Conservation (phyloP, 129 eudicot species). For the Artemisia annua region DNA sequence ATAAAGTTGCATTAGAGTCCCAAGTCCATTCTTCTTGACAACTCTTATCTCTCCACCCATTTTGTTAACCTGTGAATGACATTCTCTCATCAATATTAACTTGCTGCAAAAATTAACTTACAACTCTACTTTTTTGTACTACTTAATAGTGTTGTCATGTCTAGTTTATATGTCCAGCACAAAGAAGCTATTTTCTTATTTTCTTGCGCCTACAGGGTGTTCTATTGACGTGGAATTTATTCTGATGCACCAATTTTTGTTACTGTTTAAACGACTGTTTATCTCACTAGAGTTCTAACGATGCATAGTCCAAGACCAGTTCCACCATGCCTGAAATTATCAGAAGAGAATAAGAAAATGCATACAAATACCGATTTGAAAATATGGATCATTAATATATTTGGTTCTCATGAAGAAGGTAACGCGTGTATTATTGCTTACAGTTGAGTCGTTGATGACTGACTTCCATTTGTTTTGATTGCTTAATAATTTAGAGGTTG, state of each 20-base stretch:
- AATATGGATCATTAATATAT: background rate
- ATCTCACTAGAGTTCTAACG: conserved; percentile 89
- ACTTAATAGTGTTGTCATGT: too few relatives aligned
- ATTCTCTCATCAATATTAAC: background rate
- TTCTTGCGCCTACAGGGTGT: conserved; percentile 3
- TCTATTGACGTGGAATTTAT: background rate
- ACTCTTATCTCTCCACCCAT: conserved; percentile 57
- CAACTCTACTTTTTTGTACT: too few relatives aligned
- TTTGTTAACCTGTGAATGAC: conserved; percentile 33
- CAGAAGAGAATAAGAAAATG: conserved; percentile 7
- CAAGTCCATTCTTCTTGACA: conserved; percentile 82
- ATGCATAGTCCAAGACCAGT: conserved; percentile 99
- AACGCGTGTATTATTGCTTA: conserved; percentile 33
- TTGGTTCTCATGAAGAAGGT: conserved; percentile 8
- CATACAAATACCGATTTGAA: background rate
- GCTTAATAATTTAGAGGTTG: too few relatives aligned
- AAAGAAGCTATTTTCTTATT: background rate
- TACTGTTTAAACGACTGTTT: conserved; percentile 7
- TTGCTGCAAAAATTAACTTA: too few relatives aligned
- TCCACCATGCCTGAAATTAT: conserved; percentile 88
- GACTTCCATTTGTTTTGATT: conserved; percentile 46
- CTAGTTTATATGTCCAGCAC: too few relatives aligned
- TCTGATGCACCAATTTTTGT: background rate
- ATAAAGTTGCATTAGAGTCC: conserved; percentile 81
- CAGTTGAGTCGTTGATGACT: conserved; percentile 84